These are phyloP conservation scores for Fraxinus baroniana DNA, from an alignment of 305 asterid species.

Conservation along the genomic window DNA sequence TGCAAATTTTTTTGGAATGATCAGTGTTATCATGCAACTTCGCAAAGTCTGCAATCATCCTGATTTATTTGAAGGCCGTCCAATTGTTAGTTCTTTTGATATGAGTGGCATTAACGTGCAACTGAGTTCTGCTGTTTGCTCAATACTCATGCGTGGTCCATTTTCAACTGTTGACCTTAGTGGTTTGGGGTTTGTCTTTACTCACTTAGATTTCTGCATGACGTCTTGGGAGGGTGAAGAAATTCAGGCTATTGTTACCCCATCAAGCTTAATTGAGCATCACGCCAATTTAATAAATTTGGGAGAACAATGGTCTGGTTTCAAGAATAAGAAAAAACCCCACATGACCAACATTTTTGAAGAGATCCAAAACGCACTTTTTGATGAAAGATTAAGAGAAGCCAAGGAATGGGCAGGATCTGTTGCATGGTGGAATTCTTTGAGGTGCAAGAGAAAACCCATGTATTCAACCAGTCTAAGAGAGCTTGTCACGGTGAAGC, in stretches of 20 bases:
- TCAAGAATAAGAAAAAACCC: constrained; percentile 43
- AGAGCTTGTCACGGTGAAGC: constrained; percentile 67
- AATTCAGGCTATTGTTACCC: constrained; percentile 76
- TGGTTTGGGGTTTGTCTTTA: constrained; percentile 78
- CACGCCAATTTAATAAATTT: constrained; percentile 32
- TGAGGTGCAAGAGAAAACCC: constrained; percentile 86
- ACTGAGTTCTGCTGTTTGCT: constrained; percentile 82
- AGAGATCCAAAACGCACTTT: constrained; percentile 67
- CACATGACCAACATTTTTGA: constrained; percentile 64
- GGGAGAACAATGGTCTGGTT: constrained; percentile 43
- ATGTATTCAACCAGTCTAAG: constrained; percentile 69
- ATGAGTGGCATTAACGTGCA: constrained; percentile 82
- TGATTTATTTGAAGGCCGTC: constrained; percentile 98
- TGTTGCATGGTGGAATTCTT: constrained; percentile 94
- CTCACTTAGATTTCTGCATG: constrained; percentile 85
- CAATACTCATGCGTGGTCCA: constrained; percentile 53
- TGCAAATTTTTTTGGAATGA: constrained; percentile 94
- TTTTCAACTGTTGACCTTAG: constrained; percentile 71
- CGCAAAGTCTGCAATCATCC: constrained; percentile 99
- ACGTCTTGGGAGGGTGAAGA: constrained; percentile 91
- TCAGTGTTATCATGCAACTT: constrained; percentile 97
- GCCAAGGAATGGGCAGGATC: constrained; percentile 74
- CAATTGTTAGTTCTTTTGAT: constrained; percentile 94
- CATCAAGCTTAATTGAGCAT: constrained; percentile 66
- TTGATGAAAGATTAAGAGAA: constrained; percentile 70